phyloP scores from a whole-genome alignment of 2,329 filamentous ascomycete genomes.

The Nemania abortiva region DNA sequence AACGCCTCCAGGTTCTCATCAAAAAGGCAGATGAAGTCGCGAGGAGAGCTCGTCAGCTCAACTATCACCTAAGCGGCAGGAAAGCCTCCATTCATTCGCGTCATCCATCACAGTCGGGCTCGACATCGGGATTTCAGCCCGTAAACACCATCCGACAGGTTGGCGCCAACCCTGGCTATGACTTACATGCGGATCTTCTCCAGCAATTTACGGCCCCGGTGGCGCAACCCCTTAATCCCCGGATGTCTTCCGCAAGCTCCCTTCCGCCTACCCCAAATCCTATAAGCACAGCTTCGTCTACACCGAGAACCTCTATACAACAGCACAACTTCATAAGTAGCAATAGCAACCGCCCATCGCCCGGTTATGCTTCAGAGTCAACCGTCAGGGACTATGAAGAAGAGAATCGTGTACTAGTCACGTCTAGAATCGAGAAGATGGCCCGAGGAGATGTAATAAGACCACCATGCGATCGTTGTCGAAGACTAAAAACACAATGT shows the following conservation, averaged over 20 bases:
- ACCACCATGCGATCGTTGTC: constrained; percentile 88
- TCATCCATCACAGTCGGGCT: constrained; percentile 59
- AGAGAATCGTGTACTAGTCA: constrained; percentile 68
- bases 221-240: constrained; percentile 43
- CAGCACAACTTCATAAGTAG: constrained; percentile 46
- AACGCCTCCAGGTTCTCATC: constrained; percentile 80
- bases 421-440: constrained; percentile 80
- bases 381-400: constrained; percentile 50
- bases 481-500: constrained; percentile 83
- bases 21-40: constrained; percentile 82
- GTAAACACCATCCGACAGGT: constrained; percentile 50
- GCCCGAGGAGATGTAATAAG: constrained; percentile 78
- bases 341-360: constrained; percentile 49
- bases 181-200: constrained; percentile 67
- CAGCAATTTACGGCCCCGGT: constrained; percentile 62
- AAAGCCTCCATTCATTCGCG: constrained; percentile 78
- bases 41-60: constrained; percentile 76
- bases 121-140: constrained; percentile 55
- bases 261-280: constrained; percentile 50
- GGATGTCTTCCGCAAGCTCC: constrained; percentile 48
- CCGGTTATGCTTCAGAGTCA: constrained; percentile 47
- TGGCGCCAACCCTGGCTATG: constrained; percentile 54
- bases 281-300: constrained; percentile 46
- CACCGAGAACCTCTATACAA: constrained; percentile 48
- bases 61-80: constrained; percentile 81